Evolutionary conservation across 2,329 filamentous ascomycete species (phyloP).

Genomic region (Fusarium illudens): DNA sequence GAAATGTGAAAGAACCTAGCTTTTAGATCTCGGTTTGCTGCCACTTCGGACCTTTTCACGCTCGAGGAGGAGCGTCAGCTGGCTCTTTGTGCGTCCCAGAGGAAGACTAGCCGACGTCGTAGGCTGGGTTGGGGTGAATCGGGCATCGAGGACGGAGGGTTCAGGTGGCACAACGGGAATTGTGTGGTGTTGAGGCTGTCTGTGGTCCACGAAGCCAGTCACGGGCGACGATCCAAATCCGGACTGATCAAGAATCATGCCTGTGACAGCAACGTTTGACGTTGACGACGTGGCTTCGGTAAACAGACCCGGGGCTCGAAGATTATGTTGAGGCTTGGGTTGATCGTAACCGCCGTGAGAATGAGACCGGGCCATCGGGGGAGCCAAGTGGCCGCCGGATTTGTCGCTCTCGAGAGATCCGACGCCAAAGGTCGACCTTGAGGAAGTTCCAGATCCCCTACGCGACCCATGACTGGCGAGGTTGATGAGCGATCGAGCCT

Average conservation of each 20-base stretch:
- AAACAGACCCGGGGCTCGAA: constrained; percentile 43
- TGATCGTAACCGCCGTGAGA: constrained; percentile 45
- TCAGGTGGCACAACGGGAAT: constrained; percentile 35
- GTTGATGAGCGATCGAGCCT: constrained; percentile 39
- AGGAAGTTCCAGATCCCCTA: constrained; percentile 35
- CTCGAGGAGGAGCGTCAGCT: constrained; percentile 66
- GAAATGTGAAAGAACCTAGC: constrained; percentile 33
- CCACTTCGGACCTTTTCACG: constrained; percentile 55
- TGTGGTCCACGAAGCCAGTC: constrained; percentile 31
- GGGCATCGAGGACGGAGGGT: constrained; percentile 46
- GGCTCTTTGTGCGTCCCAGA: constrained; percentile 67
- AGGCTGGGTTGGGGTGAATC: constrained; percentile 60
- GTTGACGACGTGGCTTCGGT: constrained; percentile 51
- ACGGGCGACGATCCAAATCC: constrained; percentile 45
- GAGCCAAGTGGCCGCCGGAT: constrained; percentile 21
- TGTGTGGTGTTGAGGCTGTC: constrained; percentile 35
- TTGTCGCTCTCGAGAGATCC: constrained; percentile 37
- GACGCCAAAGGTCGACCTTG: constrained; percentile 33
- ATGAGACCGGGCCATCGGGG: constrained; percentile 46
- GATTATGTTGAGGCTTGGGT: constrained; percentile 20
- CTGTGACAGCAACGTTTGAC: constrained; percentile 53
- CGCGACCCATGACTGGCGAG: constrained; percentile 30
- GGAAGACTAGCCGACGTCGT: constrained; percentile 56
- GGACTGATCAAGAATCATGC: constrained; percentile 55
- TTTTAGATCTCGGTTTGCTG: constrained; percentile 41